Percentiles rank a stretch among this genome's conserved stretches.
phyloP scores from a whole-genome alignment of 2,329 filamentous ascomycete species.

The Daldinia sp. region DNA sequence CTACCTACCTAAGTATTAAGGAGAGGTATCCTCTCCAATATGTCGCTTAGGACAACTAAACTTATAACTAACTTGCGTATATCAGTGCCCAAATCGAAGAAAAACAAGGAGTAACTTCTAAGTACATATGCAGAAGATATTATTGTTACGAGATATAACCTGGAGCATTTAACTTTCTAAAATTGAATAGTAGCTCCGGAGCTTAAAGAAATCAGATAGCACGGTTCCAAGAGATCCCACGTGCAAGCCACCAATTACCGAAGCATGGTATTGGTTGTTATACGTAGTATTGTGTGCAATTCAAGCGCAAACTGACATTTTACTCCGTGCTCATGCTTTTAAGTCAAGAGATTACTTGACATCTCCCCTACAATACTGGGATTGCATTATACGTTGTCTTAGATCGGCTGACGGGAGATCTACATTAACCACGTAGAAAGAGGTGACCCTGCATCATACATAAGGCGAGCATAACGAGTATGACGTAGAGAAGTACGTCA shows the following conservation, averaged over 20 bases:
- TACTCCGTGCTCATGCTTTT: constrained; percentile 6
- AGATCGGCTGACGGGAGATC: constrained; percentile 33
- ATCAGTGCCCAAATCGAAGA: not conserved
- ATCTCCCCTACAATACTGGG: constrained; percentile 17
- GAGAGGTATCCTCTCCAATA: not conserved
- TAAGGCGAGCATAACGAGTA: constrained; percentile 22
- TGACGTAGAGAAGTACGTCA: constrained; percentile 44
- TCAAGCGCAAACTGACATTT: constrained; percentile 20
- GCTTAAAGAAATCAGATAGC: not conserved
- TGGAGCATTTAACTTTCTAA: not conserved
- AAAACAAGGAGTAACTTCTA: not conserved
- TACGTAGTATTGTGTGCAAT: constrained; percentile 15
- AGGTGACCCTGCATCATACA: constrained; percentile 32
- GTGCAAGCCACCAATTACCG: constrained; percentile 24
- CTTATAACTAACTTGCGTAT: not conserved
- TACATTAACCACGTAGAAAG: constrained; percentile 33
- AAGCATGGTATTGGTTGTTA: constrained; percentile 13
- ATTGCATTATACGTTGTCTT: constrained; percentile 22
- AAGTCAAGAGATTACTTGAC: constrained; percentile 11
- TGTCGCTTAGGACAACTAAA: not conserved
- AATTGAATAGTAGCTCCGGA: not conserved
- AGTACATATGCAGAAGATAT: not conserved
- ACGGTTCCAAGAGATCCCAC: constrained; percentile 14
- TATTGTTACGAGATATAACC: not conserved
- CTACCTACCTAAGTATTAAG: not conserved